Conservation (phyloP, 2,329 filamentous ascomycete species). For the Pseudopyricularia javanii region DNA sequence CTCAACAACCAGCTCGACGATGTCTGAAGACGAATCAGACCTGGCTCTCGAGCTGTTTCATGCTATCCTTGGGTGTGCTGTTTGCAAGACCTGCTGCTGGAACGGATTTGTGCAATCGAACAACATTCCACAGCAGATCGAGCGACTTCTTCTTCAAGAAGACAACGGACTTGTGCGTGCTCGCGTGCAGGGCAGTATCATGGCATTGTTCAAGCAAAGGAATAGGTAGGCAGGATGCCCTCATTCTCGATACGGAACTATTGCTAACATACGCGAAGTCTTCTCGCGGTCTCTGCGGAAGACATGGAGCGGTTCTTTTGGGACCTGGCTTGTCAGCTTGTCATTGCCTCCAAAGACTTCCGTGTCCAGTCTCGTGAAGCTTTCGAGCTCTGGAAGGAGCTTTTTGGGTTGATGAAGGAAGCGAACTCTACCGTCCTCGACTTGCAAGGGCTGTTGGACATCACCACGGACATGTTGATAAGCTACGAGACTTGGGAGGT, state of each 20-base stretch:
- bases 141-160: slow-evolving; percentile 24
- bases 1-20: slow-evolving; percentile 3
- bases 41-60: slow-evolving; percentile 18
- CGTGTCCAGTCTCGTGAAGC: slow-evolving; percentile 29
- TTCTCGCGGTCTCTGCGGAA: slow-evolving; percentile 16
- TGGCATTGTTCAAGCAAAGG: slow-evolving; percentile 5
- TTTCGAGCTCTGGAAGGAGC: slow-evolving; percentile 25
- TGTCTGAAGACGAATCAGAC: slow-evolving; percentile 9
- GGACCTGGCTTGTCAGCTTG: slow-evolving; percentile 25
- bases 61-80: slow-evolving; percentile 22
- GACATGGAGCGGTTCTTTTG: slow-evolving; percentile 34
- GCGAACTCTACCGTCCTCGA: slow-evolving; percentile 17
- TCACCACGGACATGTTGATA: slow-evolving; percentile 13
- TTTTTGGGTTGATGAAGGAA: slow-evolving; percentile 27
- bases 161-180: slow-evolving; percentile 21
- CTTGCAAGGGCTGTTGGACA: slow-evolving; percentile 12
- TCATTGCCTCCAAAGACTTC: slow-evolving; percentile 19
- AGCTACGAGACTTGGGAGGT: slow-evolving; percentile 18
- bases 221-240: slow-evolving; percentile 3
- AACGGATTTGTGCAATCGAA: slow-evolving; percentile 9
- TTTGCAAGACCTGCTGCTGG: slow-evolving; percentile 21
- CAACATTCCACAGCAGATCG: slow-evolving; percentile 12
- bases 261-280: slow-evolving; percentile 4
- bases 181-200: slow-evolving; percentile 16
- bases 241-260: background rate